Evolutionary conservation across 1,139 yeast species (phyloP), one percentile per base, ranked within the genome.

Genomic region (Tardiomyces blankii): DNA sequence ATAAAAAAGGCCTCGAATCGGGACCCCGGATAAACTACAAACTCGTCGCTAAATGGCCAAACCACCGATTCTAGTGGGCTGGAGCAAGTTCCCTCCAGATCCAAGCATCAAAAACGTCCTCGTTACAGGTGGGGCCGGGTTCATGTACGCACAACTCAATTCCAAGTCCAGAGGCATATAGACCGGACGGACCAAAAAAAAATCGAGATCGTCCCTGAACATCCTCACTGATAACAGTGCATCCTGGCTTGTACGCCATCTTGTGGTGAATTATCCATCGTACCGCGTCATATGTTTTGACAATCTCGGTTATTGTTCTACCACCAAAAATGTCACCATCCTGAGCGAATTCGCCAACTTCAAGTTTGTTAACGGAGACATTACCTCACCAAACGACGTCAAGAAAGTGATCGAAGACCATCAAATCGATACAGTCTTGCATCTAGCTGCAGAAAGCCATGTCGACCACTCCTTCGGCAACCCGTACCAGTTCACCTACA

Each of bases 111-210:
- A 7, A 21, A 21, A 21, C 38, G 63, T 75, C 18, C 60, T 77
- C 21, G 72, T 77, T 1, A 70, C 81, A 2, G 82, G 82, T 1
- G 82, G 80, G 1, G 78, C 78, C 6, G 82, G 82, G 1, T 77
- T 77, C 53, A 73, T 77, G 25, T 21, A 21, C 25, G 25, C 25
- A 21, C 25, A n/a, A 63, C n/a, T 4, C 25, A 7, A 21, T 4
- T 21, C 25, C 25, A 21, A 7, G 7, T 21, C 25, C 7, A 21
- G 25, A 21, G 25, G 25, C 25, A 21, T 21, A 21, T n/a, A n/a
- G n/a, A n/a, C n/a, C n/a, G n/a, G n/a, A n/a, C n/a, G n/a, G n/a
- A n/a, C n/a, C n/a, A n/a, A n/a, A n/a, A n/a, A n/a, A n/a, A n/a
- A n/a, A n/a, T n/a, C n/a, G n/a, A n/a, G n/a, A n/a, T 21, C 25